Percentiles rank a stretch among this genome's conserved stretches.
Conservation (phyloP, 2,329 filamentous ascomycete species). For the Aspergillus hortae region DNA sequence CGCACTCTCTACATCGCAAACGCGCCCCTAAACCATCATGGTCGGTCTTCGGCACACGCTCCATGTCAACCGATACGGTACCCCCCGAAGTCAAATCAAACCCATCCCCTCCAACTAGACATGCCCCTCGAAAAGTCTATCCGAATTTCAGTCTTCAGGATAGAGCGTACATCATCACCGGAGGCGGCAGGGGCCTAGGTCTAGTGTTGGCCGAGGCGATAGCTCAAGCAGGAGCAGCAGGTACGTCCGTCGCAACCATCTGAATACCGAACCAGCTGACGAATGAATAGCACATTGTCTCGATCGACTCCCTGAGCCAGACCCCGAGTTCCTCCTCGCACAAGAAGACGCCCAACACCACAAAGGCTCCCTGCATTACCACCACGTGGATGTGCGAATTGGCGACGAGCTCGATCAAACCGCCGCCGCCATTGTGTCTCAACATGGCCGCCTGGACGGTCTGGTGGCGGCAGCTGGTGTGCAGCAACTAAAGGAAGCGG, state of each 20-base stretch:
- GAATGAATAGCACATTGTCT: conserved; percentile 44
- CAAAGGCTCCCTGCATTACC: conserved; percentile 44
- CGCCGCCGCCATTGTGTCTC: conserved; percentile 32
- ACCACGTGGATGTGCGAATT: conserved; percentile 46
- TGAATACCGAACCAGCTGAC: neutral
- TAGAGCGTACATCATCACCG: conserved; percentile 42
- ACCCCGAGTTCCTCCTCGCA: conserved; percentile 40
- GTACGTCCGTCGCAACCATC: conserved; percentile 18
- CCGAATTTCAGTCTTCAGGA: conserved; percentile 36
- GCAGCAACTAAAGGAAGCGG: conserved; percentile 39
- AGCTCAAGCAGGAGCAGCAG: conserved; percentile 47
- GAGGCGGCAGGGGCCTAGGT: conserved; percentile 43
- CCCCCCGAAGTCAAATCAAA: neutral
- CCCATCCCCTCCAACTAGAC: neutral
- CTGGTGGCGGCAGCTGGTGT: conserved; percentile 43
- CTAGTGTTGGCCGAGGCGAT: conserved; percentile 46
- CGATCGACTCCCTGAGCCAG: conserved; percentile 43
- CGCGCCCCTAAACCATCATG: too few relatives aligned
- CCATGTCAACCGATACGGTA: too few relatives aligned
- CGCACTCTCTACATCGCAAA: too few relatives aligned
- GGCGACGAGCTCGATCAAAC: conserved; percentile 31
- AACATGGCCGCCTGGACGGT: conserved; percentile 38
- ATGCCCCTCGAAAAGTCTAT: neutral
- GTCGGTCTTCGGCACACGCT: too few relatives aligned
- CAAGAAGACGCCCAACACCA: conserved; percentile 35